Conservation (phyloP, 129 eudicot genomes). For the Chrysanthemum seticuspe region DNA sequence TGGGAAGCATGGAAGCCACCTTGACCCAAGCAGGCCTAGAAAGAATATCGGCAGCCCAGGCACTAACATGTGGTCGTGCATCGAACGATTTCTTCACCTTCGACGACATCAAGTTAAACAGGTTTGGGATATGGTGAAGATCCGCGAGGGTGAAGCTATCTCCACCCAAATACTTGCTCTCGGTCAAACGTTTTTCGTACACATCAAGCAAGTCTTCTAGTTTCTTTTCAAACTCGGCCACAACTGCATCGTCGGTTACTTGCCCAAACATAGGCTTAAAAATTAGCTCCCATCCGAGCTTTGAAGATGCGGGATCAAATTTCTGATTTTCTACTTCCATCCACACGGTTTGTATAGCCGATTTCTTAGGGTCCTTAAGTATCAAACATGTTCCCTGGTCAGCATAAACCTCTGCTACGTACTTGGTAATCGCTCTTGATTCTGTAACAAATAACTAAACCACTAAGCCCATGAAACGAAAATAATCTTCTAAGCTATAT, state of each 20-base stretch:
- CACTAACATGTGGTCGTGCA: conserved; percentile 48
- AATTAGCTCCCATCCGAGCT: conserved; percentile 31
- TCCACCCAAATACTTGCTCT: conserved; percentile 48
- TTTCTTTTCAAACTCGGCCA: conserved; percentile 40
- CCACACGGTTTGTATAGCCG: conserved; percentile 44
- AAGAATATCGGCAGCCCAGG: conserved; percentile 48
- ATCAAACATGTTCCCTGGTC: conserved; percentile 42
- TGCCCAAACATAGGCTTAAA: conserved; percentile 41
- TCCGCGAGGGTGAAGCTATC: conserved; percentile 51
- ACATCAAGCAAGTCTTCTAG: conserved; percentile 34
- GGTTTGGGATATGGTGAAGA: conserved; percentile 35
- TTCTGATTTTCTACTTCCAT: conserved; percentile 50
- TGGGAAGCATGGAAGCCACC: conserved; percentile 16
- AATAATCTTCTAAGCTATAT: too few species aligned
- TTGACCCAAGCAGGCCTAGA: conserved; percentile 63
- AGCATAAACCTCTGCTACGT: conserved; percentile 33
- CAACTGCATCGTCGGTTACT: conserved; percentile 36
- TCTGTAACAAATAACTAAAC: conserved; percentile 26
- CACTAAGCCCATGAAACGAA: too few species aligned
- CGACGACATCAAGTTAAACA: conserved; percentile 39
- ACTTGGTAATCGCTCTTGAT: conserved; percentile 53
- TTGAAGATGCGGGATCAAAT: conserved; percentile 22
- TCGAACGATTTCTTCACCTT: conserved; percentile 33
- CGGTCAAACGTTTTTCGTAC: conserved; percentile 41
- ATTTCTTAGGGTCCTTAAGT: conserved; percentile 27